Base-by-base conservation (phyloP, 2,329 filamentous ascomycete genomes). In the Ilyonectria robusta region DNA sequence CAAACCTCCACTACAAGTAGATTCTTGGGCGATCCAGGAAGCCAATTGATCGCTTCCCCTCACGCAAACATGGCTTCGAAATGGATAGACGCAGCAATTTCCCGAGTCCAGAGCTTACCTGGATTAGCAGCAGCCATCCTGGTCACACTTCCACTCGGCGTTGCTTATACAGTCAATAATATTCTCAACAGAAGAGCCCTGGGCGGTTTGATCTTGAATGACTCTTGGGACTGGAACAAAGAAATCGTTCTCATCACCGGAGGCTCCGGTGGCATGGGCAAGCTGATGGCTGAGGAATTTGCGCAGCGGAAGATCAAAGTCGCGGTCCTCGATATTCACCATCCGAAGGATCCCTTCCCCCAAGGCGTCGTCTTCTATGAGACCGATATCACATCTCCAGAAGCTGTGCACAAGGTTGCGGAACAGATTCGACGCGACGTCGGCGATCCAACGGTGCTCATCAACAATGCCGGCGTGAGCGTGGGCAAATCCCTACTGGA, bases 401-500 rank as follows among this genome's bases (percentile, higher is more conserved):
- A 65, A 4, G 57, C 54, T 8, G 40, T 70, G 17, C 42, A 65
- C 6, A 21, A 54, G 6, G 59, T 40, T 1, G 63, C 63, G 8
- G 54, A 67, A 26, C 21, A 59, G n/a, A 47, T 69, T 48, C 63
- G 69, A 9, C 19, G 4, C 6, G 37, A 63, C n/a, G 8, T 70
- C 21, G 69, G 69, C 4, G 35, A 69, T 15, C 66, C 69, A 4
- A 69, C 66, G 1, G 66, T 70, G 1, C 64, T 70, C 6, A 66
- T 70, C 31, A 70, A 70, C 40, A 70, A 70, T 15, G 69, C 69
- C 7, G 69, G 69, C 2, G 47, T 69, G 26, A 40, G 19, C 2
- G 46, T 57, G 5, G 61, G 54, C 6, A 62, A 58, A 7, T 7
- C 57, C 4, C 48, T 68, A 3, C 53, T 70, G 7, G 46, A 62